Conservation (phyloP, 108 stramenopile genomes). For the Stephanodiscus triporus region DNA sequence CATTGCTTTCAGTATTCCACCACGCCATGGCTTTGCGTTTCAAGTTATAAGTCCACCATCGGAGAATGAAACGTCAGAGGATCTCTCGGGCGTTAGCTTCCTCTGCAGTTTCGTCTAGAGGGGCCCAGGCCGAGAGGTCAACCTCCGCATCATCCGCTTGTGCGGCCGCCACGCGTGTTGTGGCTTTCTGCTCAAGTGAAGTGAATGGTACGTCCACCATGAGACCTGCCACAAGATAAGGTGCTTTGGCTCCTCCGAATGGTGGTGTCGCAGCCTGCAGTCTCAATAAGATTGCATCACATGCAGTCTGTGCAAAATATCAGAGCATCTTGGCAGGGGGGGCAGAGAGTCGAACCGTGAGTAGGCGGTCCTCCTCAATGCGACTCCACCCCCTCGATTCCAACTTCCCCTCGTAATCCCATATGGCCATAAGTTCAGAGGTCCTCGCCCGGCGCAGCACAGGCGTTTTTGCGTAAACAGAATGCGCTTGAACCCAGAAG, state of each 20-base stretch:
- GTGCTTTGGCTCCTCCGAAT: too few species aligned
- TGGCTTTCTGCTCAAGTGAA: background rate
- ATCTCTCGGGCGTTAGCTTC: too few species aligned
- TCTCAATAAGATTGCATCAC: too few species aligned
- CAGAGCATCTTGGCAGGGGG: background rate
- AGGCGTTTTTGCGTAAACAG: background rate
- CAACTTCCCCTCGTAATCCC: constrained; percentile 17
- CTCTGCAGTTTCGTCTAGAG: too few species aligned
- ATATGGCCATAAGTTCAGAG: background rate
- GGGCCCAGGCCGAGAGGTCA: too few species aligned
- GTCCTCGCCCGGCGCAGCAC: background rate
- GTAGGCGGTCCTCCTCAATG: background rate
- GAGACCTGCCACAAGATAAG: background rate
- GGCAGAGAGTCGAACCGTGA: background rate
- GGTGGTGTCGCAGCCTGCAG: too few species aligned
- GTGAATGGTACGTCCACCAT: background rate
- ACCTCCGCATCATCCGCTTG: background rate
- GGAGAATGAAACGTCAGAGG: too few species aligned
- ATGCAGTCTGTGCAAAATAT: too few species aligned
- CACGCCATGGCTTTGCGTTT: too few species aligned
- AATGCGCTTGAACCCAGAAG: constrained; percentile 1
- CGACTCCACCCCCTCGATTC: background rate
- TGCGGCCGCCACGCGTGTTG: background rate
- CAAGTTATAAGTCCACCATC: too few species aligned
- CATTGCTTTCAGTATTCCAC: too few species aligned